Evolutionary conservation across 2,329 filamentous ascomycete genomes (phyloP), one percentile per base, ranked within the genome.

Genomic region (Didymella lethalis): DNA sequence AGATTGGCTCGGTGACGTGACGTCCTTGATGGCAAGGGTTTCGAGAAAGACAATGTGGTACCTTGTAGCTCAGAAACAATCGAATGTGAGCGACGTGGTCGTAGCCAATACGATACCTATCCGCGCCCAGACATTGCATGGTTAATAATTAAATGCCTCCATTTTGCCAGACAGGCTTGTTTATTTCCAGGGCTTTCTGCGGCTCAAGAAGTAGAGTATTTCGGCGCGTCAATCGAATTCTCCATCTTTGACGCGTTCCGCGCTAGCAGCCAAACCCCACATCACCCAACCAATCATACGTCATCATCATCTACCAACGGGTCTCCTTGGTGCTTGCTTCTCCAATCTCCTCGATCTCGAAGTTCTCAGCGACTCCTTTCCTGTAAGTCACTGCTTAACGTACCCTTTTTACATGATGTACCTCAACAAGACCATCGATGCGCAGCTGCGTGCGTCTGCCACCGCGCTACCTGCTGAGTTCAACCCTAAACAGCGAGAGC

Each of bases 221-320:
- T 36, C 14, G 16, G 12, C 5, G 14, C 16, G 32, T 36, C 32
- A 12, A 11, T 36, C 31, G 31, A n/a, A 16, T n/a, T 5, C 12
- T 36, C 5, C 16, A n/a, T 40, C 36, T 11, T 40, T 3, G 1
- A 40, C 36, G n/a, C 34, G 18, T 40, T 40, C 36, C 11, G 36
- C n/a, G 36, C 36, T 40, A 40, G 32, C 32, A 8, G 14, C 32
- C 5, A 36, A 16, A 14, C 49, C 31, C 41, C 41, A 44, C 23
- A 34, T 38, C n/a, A 44, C n/a, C 41, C 28, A 25, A 53, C 50
- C 43, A 46, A 38, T 46, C 43, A 38, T 23, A 53, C 23, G 31
- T 46, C 41, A 46, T 31, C 41, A 23, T 18, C 8, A 3, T 7
- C 23, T 7, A 23, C 8, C 25, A 11, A n/a, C 36, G 7, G 23